phyloP scores from a whole-genome alignment of 1,284 basidiomycete genomes.

The Sphaerobolus stellatus region DNA sequence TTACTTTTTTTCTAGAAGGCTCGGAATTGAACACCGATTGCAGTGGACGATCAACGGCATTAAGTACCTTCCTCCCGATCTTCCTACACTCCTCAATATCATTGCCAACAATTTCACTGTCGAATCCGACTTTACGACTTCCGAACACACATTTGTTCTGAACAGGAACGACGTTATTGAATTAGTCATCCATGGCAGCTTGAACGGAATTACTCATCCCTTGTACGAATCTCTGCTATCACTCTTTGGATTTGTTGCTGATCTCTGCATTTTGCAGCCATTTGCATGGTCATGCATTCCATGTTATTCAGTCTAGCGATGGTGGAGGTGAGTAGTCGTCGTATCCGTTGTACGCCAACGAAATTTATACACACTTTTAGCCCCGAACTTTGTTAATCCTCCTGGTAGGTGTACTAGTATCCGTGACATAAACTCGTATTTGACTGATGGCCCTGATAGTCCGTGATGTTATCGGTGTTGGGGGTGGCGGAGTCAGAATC shows the following conservation, averaged over 20 bases:
- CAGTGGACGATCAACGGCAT: slow-evolving; percentile 10
- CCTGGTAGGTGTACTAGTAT: neutral
- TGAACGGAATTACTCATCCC: neutral
- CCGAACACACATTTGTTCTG: slow-evolving; percentile 7
- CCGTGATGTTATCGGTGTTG: slow-evolving; percentile 16
- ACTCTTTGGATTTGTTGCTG: slow-evolving; percentile 3
- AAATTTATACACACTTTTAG: too few species aligned
- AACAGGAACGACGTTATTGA: slow-evolving; percentile 7
- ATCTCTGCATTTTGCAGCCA: neutral
- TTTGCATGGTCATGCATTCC: neutral
- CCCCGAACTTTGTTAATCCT: neutral
- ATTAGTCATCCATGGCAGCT: slow-evolving; percentile 7
- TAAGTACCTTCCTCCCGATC: slow-evolving; percentile 9
- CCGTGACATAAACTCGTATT: neutral
- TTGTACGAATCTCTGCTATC: neutral
- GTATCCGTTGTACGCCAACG: too few species aligned
- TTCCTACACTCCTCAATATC: slow-evolving; percentile 12
- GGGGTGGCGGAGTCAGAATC: slow-evolving; percentile 29
- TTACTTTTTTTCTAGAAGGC: neutral
- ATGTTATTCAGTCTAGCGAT: neutral
- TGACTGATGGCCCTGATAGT: neutral
- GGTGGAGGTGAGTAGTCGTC: too few species aligned
- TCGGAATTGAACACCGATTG: neutral
- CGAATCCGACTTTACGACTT: slow-evolving; percentile 4
- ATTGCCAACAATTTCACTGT: slow-evolving; percentile 1